Evolutionary conservation across 208 protist genomes (phyloP).

Genomic region (Acanthamoeba castellanii): DNA sequence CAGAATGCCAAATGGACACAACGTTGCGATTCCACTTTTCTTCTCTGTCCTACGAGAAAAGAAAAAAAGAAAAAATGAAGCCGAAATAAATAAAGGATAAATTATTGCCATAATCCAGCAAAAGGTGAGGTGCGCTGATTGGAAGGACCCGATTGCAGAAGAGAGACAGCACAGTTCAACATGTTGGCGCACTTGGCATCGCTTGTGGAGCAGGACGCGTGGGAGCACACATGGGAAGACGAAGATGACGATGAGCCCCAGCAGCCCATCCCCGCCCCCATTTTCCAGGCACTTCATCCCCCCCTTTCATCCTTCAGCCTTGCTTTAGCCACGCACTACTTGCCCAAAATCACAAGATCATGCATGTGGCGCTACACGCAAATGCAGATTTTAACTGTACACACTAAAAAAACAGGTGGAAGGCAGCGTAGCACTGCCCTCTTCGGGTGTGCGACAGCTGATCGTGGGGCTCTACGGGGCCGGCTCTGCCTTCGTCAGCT

Average conservation of each 20-base stretch:
- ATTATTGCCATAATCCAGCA: neutral
- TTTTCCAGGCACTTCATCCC: neutral
- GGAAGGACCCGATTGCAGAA: neutral
- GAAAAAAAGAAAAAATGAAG: neutral
- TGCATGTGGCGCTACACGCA: too few species aligned
- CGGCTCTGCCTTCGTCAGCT: neutral
- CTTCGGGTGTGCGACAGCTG: neutral
- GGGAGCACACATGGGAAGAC: slow-evolving; percentile 49
- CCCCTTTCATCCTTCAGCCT: neutral
- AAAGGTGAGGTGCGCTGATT: neutral
- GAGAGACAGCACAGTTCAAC: neutral
- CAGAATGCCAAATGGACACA: neutral
- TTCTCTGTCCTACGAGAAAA: neutral
- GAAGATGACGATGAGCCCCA: slow-evolving; percentile 43
- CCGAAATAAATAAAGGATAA: neutral
- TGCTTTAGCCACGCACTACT: neutral
- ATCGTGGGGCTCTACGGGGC: neutral
- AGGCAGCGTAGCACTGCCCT: neutral
- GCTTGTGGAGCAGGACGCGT: slow-evolving; percentile 56
- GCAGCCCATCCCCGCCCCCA: neutral
- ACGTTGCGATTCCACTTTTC: neutral
- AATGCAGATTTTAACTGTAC: neutral
- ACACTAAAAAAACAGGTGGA: neutral
- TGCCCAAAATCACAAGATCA: neutral
- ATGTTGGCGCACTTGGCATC: slow-evolving; percentile 65